phyloP scores from a whole-genome alignment of 1,284 basidiomycete genomes.

The Leccinum angustisporum region DNA sequence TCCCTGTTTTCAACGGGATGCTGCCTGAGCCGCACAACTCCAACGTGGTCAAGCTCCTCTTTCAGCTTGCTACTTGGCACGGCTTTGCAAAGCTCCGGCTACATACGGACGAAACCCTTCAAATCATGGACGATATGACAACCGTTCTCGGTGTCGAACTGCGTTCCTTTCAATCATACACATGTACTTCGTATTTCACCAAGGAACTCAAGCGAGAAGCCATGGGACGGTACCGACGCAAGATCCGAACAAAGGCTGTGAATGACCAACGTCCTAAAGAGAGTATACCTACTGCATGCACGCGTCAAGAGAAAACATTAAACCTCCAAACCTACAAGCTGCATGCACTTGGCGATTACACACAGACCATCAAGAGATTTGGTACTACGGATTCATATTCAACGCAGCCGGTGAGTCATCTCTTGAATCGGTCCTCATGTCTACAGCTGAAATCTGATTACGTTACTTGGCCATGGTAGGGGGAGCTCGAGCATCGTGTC shows the following conservation, averaged over 20 bases:
- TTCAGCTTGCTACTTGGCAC: not conserved
- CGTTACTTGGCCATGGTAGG: too few relatives aligned
- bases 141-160: not conserved
- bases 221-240: not conserved
- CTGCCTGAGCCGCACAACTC: not conserved
- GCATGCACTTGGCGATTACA: not conserved
- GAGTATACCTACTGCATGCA: not conserved
- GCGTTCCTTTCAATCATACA: not conserved
- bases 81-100: not conserved
- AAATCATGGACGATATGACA: not conserved
- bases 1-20: not conserved
- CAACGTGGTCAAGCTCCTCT: not conserved
- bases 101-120: not conserved
- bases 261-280: not conserved
- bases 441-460: too few relatives aligned
- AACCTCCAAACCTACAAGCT: not conserved
- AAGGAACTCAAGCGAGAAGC: not conserved
- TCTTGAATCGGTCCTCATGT: too few relatives aligned
- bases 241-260: not conserved
- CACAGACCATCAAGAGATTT: too few relatives aligned
- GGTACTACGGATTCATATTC: too few relatives aligned
- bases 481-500: too few relatives aligned
- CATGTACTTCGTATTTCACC: not conserved
- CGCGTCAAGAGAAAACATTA: too few relatives aligned
- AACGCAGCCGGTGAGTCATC: too few relatives aligned